Evolutionary conservation across 2,329 filamentous ascomycete genomes (phyloP).

Genomic region (Pseudogymnoascus sp.): DNA sequence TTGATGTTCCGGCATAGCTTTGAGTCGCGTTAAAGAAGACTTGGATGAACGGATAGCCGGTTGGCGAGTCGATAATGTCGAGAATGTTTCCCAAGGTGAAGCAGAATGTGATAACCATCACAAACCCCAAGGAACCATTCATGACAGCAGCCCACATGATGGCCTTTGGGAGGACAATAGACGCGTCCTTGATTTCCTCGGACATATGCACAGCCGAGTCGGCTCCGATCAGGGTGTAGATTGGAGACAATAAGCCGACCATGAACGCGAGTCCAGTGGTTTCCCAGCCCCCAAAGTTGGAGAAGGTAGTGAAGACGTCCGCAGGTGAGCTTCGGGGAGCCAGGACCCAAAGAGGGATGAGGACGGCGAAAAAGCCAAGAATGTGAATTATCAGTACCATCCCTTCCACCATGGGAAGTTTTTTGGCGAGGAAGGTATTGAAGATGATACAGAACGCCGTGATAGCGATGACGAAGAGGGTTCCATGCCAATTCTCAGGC

Average conservation of each 20-base stretch:
- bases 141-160: slow-evolving; percentile 40
- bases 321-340: slow-evolving; percentile 22
- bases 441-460: slow-evolving; percentile 34
- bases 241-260: slow-evolving; percentile 31
- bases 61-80: slow-evolving; percentile 32
- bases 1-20: slow-evolving; percentile 36
- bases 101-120: slow-evolving; percentile 28
- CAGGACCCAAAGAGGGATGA: slow-evolving; percentile 33
- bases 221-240: slow-evolving; percentile 18
- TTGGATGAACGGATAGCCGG: slow-evolving; percentile 41
- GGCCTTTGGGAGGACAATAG: slow-evolving; percentile 38
- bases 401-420: slow-evolving; percentile 36
- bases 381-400: slow-evolving; percentile 38
- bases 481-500: slow-evolving; percentile 36
- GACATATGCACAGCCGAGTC: slow-evolving; percentile 33
- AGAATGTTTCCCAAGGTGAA: slow-evolving; percentile 31
- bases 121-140: slow-evolving; percentile 40
- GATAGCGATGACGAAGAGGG: slow-evolving; percentile 36
- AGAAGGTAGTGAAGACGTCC: slow-evolving; percentile 28
- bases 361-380: slow-evolving; percentile 35
- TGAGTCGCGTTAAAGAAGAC: slow-evolving; percentile 41
- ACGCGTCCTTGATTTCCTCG: slow-evolving; percentile 43
- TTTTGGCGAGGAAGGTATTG: slow-evolving; percentile 36
- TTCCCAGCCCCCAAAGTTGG: slow-evolving; percentile 28
- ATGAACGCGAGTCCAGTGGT: slow-evolving; percentile 29